These are phyloP conservation scores for Cercospora sesami DNA, from an alignment of 2,329 filamentous ascomycete genomes.

Conservation along the genomic window DNA sequence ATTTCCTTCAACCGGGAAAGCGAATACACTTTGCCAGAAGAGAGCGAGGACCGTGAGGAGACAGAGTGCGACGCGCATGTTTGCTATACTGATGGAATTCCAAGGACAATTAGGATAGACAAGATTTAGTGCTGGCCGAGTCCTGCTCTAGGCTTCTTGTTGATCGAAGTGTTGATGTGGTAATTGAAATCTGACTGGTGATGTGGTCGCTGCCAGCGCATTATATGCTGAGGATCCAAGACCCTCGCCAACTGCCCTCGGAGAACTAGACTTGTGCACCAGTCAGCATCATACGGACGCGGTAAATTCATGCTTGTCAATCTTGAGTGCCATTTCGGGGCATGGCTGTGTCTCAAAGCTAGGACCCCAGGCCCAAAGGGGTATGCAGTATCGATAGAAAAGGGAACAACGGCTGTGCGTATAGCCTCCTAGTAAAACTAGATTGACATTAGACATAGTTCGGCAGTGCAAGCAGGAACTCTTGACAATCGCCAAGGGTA, in stretches of 20 bases:
- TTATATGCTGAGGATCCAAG: neutral
- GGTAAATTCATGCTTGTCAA: neutral
- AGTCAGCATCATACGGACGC: neutral
- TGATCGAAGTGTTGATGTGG: neutral
- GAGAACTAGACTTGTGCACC: neutral
- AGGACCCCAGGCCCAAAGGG: neutral
- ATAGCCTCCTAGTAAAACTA: neutral
- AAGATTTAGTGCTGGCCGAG: neutral
- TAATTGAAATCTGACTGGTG: neutral
- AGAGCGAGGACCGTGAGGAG: neutral
- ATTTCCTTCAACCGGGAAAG: neutral
- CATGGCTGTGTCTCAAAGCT: neutral
- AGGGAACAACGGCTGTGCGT: neutral
- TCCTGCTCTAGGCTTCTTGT: neutral
- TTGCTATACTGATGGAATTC: neutral
- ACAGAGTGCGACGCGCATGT: neutral
- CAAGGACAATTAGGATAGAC: neutral
- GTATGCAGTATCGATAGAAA: neutral
- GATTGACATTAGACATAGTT: neutral
- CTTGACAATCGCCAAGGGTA: too few relatives aligned
- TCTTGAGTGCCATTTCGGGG: neutral
- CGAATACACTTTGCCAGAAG: neutral
- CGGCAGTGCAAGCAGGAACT: neutral
- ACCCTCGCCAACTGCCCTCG: neutral
- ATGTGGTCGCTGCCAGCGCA: neutral